phyloP scores from a whole-genome alignment of 2,329 filamentous ascomycete species.

The Alternaria tenuissima region DNA sequence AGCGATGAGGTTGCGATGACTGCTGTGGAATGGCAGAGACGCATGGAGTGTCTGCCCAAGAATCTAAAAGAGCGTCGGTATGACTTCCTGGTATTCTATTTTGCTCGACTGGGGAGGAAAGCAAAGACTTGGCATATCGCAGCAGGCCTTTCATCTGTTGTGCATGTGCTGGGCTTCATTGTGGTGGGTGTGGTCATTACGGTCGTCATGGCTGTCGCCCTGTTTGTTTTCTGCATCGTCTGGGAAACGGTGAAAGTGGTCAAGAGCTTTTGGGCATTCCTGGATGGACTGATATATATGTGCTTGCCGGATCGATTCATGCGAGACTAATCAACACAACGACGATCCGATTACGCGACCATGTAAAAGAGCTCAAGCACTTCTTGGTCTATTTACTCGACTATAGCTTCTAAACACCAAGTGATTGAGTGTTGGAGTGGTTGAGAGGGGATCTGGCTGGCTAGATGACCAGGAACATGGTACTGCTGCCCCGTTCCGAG shows the following conservation, averaged over 20 bases:
- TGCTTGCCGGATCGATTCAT: not conserved
- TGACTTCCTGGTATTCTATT: conserved; percentile 9
- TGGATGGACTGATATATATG: not conserved
- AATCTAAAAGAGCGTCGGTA: not conserved
- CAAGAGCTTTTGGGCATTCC: not conserved
- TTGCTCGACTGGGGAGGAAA: conserved; percentile 2
- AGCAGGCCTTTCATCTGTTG: not conserved
- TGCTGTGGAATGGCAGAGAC: not conserved
- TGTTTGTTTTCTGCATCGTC: not conserved
- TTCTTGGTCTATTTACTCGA: not conserved
- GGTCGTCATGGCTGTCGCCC: not conserved
- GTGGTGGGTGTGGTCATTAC: not conserved
- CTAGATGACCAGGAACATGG: conserved; percentile 4
- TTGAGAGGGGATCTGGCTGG: not conserved
- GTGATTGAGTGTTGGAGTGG: not conserved
- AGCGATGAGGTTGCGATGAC: not conserved
- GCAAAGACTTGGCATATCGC: not conserved
- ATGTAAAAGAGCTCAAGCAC: not conserved
- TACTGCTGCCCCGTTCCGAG: not conserved
- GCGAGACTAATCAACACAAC: not conserved
- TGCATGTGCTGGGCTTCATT: conserved; percentile 7
- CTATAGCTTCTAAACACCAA: not conserved
- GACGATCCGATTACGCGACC: not conserved
- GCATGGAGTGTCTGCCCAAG: not conserved
- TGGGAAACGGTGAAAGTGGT: not conserved